phyloP scores from a whole-genome alignment of 306 rosid species.

The Cotoneaster glaucophyllus region DNA sequence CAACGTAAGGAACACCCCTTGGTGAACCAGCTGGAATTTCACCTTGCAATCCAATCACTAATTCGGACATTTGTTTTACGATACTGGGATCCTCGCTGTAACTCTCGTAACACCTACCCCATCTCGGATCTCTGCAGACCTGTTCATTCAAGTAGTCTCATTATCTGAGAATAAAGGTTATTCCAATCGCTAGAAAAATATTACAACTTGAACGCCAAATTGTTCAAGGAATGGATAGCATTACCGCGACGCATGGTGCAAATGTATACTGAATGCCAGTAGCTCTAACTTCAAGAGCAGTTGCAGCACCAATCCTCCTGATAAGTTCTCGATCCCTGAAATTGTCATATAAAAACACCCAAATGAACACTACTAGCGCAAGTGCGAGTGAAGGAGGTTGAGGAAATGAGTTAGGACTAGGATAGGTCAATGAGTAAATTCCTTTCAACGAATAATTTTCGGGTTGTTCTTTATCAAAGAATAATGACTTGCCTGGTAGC shows the following conservation, averaged over 20 bases:
- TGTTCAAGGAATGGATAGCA: not conserved
- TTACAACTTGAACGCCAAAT: not conserved
- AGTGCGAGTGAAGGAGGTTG: not conserved
- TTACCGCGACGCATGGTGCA: constrained; percentile 21
- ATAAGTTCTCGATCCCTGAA: constrained; percentile 12
- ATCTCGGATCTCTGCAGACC: not conserved
- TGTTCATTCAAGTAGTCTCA: not conserved
- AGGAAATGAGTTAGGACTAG: not conserved
- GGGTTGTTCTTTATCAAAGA: not conserved
- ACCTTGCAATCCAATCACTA: not conserved
- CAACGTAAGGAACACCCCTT: not conserved
- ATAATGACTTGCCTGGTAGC: constrained; percentile 11
- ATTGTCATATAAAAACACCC: no score
- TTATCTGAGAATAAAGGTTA: not conserved
- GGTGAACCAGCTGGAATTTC: not conserved
- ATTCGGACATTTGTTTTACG: not conserved
- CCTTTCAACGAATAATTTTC: not conserved
- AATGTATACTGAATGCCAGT: constrained; percentile 11
- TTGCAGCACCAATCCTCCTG: constrained; percentile 7
- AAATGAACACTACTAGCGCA: not conserved
- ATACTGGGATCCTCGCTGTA: not conserved
- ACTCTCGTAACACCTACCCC: not conserved
- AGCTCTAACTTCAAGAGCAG: not conserved
- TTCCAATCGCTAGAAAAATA: not conserved
- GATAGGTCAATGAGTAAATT: not conserved